These are phyloP conservation scores for Daldinia sp. DNA, from an alignment of 2,329 filamentous ascomycete species.

Conservation along the genomic window DNA sequence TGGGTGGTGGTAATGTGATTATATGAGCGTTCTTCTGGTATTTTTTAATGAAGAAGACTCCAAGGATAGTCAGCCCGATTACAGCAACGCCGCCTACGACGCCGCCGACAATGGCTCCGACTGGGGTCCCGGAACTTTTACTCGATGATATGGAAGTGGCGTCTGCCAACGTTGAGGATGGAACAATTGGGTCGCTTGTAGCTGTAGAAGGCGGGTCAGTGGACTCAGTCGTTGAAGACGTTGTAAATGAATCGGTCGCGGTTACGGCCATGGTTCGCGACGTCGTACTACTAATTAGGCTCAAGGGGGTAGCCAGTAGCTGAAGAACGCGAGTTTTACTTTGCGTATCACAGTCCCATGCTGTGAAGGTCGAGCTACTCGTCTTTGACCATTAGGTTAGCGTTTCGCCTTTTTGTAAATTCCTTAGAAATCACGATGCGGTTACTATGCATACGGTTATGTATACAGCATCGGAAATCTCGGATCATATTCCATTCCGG, in stretches of 20 bases:
- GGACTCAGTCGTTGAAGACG: slow-evolving; percentile 9
- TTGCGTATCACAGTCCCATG: slow-evolving; percentile 37
- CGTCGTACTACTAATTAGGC: slow-evolving; percentile 15
- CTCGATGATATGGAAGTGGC: slow-evolving; percentile 14
- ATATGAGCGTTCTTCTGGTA: slow-evolving; percentile 7
- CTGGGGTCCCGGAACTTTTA: slow-evolving; percentile 12
- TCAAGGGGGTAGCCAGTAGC: slow-evolving; percentile 33
- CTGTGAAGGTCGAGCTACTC: slow-evolving; percentile 28
- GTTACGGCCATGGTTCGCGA: slow-evolving; percentile 15
- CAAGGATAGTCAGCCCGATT: slow-evolving; percentile 29
- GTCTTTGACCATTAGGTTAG: slow-evolving; percentile 25
- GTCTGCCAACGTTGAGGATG: slow-evolving; percentile 15
- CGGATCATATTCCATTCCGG: not conserved
- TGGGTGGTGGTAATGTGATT: slow-evolving; percentile 10
- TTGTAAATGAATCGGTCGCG: slow-evolving; percentile 1
- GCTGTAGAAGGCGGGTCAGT: slow-evolving; percentile 9
- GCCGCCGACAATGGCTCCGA: slow-evolving; percentile 37
- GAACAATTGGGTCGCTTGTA: not conserved
- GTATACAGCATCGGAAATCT: not conserved
- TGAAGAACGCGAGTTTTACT: slow-evolving; percentile 24
- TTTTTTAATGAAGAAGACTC: slow-evolving; percentile 30
- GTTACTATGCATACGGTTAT: too few relatives aligned
- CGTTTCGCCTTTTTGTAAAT: not conserved
- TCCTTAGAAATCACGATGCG: not conserved
- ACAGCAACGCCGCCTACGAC: slow-evolving; percentile 38